Base-by-base conservation (phyloP, 2,329 filamentous ascomycete species). In the Pyrenochaeta sp. region DNA sequence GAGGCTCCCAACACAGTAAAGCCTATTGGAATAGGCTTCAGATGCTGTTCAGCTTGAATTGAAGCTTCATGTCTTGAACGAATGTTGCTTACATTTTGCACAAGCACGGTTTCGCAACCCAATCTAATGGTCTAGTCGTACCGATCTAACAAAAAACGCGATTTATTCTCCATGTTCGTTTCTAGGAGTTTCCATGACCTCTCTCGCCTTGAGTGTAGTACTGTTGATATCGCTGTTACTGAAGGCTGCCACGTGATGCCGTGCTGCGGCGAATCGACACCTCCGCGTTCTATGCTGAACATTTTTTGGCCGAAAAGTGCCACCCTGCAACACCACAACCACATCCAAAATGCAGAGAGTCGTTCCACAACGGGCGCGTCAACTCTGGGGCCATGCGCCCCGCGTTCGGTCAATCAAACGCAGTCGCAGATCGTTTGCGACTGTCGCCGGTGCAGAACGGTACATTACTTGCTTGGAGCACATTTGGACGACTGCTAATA, bases 351-450 rank as follows among this genome's bases (percentile, higher is more conserved):
- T 67, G 63, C 51, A 62, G 34, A 41, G 58, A 47, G 29, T 59
- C 21, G 47, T 63, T 24, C 58, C 63, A 29, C 50, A 60, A 49
- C 60, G 63, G 54, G 64, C 66, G 40, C 67, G 61, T 21, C 63
- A 70, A 67, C 74, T 77, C 63, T 77, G 75, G 76, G 72, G 72
- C 48, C 74, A 77, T 65, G 73, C 74, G 47, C 74, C 76, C 31
- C 74, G 75, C 39, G 72, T 76, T 21, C 68, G 75, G 61, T 74
- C 73, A 11, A 29, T 69, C 66, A 51, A 60, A 44, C 65, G 65
- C 20, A 42, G 60, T 15, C 60, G 62, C 32, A 67, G 76, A 24
- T 58, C 65, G 6, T 74, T 79, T 51, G 77, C 77, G 51, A 77
- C 75, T 19, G 69, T 77, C 48, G 65, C 73, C 41, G 68, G 71